Evolutionary conservation across 768 basidiomycete species (phyloP).

Genomic region (Kwoniella mangroviensis): DNA sequence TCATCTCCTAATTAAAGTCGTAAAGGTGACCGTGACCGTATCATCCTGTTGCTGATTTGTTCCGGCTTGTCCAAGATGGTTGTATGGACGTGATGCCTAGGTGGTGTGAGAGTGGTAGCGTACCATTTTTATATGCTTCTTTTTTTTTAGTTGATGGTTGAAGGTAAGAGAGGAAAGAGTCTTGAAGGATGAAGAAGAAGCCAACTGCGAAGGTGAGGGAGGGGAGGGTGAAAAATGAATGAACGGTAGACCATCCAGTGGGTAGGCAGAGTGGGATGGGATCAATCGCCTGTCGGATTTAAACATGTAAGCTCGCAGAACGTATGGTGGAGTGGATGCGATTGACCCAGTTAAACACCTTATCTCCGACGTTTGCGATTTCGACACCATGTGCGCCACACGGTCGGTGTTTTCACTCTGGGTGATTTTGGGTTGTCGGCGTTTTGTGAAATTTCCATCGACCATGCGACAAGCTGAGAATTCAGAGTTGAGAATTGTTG

Average conservation of each 20-base stretch:
- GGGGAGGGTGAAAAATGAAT: constrained; percentile 2
- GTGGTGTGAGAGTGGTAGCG: constrained; percentile 20
- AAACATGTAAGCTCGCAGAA: no score
- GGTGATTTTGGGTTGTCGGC: background rate
- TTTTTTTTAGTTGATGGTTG: constrained; percentile 21
- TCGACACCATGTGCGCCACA: background rate
- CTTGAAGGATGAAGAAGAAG: constrained; percentile 29
- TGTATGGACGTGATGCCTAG: constrained; percentile 6
- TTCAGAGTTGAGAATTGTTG: constrained; percentile 5
- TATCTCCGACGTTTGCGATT: constrained; percentile 25
- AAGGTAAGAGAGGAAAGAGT: constrained; percentile 16
- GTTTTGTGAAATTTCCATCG: background rate
- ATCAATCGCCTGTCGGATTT: no score
- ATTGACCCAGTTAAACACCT: background rate
- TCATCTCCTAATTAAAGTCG: background rate
- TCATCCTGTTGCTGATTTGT: background rate
- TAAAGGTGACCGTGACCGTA: background rate
- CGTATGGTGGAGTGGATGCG: background rate
- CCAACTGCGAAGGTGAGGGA: background rate
- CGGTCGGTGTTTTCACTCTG: background rate
- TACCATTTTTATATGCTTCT: constrained; percentile 40
- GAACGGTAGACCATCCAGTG: background rate
- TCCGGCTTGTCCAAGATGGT: no score
- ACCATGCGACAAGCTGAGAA: background rate
- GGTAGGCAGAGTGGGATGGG: no score